Conservation (phyloP, 345 rosid species). For the Populus nigra region DNA sequence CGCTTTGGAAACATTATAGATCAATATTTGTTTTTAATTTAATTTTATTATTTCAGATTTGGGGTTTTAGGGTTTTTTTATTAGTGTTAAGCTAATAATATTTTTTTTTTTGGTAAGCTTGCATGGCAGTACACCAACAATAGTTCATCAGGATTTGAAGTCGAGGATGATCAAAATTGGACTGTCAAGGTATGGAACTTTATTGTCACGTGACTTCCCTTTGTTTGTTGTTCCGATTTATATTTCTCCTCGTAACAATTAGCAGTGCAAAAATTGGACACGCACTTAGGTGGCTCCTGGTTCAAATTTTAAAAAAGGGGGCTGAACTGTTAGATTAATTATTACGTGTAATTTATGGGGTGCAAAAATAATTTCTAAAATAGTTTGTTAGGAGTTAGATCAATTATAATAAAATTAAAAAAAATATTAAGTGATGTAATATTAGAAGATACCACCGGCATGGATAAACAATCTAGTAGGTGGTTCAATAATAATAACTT, state of each 20-base stretch:
- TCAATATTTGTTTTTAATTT: too few species aligned
- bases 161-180: constrained; percentile 98
- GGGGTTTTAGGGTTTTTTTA: too few species aligned
- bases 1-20: too few species aligned
- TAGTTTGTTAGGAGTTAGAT: not conserved
- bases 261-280: not conserved
- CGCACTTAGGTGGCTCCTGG: not conserved
- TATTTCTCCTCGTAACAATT: constrained; percentile 1
- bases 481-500: fast-evolving
- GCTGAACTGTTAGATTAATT: not conserved
- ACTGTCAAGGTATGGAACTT: constrained; percentile 68
- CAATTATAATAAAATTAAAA: not conserved
- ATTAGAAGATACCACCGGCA: not conserved
- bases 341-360: not conserved
- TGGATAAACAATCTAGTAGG: not conserved
- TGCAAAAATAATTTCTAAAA: not conserved
- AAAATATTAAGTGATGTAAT: not conserved
- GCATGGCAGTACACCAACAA: constrained; percentile 89
- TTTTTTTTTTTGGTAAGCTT: constrained; percentile 14
- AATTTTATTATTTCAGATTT: too few species aligned
- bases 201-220: not conserved
- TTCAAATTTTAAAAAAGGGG: not conserved
- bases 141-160: constrained; percentile 97
- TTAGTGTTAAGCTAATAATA: too few species aligned
- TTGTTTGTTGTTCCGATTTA: not conserved